Evolutionary conservation across 305 asterid genomes (phyloP), one percentile per base, ranked within the genome.

Genomic region (Coffea humblotiana): DNA sequence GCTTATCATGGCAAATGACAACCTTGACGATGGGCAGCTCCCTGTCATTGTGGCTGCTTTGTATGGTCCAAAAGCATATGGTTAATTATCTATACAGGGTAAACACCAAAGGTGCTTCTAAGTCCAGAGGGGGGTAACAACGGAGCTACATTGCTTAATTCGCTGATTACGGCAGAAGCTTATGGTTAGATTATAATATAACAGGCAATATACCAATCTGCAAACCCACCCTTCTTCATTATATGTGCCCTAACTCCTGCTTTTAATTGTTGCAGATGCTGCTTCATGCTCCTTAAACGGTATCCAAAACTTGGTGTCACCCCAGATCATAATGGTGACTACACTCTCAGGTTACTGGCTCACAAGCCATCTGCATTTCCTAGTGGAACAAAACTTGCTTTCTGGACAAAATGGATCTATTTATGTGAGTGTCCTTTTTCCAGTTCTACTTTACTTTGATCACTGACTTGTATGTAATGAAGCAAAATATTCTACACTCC

Each of bases 311-410:
- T 87, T 58, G 86, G 88, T 1, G 77, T 84, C 1, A 84, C 48
- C 68, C 85, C 82, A 6, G 86, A 87, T 80, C 80, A 81, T 4
- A 32, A 15, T n/a, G 88, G 88, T 19, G 77, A 80, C 72, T 79
- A 84, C 58, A 74, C 87, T 61, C 83, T 87, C 67, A 71, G 32
- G 71, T 75, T 87, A 52, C 80, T 81, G 77, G 80, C 90, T 78
- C 83, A 80, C 51, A 87, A 84, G 79, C 86, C 90, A 61, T 87
- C 87, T 64, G 87, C 90, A 51, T 87, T 87, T 63, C 88, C 76
- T n/a, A 87, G 88, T 58, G 90, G 88, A 32, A 80, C 78, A 0
- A 72, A 78, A 61, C 37, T 71, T 63, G 25, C 48, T 7, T 72
- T 82, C n/a, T 84, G 88, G 90, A 82, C 81, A 77, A 61, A 56